These are phyloP conservation scores for Bipolaris cookei DNA, from an alignment of 2,329 filamentous ascomycete species.

Conservation along the genomic window DNA sequence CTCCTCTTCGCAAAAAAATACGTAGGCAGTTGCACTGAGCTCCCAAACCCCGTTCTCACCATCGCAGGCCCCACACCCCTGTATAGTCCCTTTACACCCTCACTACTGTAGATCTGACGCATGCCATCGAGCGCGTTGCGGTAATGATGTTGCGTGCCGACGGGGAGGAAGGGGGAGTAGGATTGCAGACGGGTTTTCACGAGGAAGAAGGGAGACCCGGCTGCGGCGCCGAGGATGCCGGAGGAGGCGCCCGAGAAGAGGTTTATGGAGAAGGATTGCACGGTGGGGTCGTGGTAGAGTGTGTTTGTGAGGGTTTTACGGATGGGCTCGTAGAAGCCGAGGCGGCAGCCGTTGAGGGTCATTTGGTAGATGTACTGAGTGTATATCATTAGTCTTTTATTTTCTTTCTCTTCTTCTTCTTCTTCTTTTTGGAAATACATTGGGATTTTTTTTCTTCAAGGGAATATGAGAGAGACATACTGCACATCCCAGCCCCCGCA, in stretches of 20 bases:
- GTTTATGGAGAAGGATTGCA: conserved; percentile 88
- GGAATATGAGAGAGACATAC: conserved; percentile 47
- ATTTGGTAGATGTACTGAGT: conserved; percentile 88
- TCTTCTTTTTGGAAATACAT: no score
- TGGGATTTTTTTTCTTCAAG: no score
- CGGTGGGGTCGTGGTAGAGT: conserved; percentile 72
- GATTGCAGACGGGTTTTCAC: conserved; percentile 97
- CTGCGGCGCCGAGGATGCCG: conserved; percentile 89
- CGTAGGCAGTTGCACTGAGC: conserved; percentile 93
- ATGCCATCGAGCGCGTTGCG: conserved; percentile 84
- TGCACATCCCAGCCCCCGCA: conserved; percentile 87
- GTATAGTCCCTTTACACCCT: conserved; percentile 84
- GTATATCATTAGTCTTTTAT: not conserved
- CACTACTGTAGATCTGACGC: conserved; percentile 74
- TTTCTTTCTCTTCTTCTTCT: not conserved
- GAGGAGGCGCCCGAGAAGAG: conserved; percentile 90
- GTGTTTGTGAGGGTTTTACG: conserved; percentile 72
- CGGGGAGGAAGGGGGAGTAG: conserved; percentile 87
- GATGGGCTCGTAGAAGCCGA: conserved; percentile 97
- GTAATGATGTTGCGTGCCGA: conserved; percentile 96
- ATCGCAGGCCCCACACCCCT: conserved; percentile 90
- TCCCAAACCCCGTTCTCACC: conserved; percentile 94
- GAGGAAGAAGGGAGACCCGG: conserved; percentile 94
- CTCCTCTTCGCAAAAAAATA: conserved; percentile 97
- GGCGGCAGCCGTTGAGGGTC: conserved; percentile 91